phyloP scores from a whole-genome alignment of 2,329 filamentous ascomycete genomes.

The Xylaria sp. region DNA sequence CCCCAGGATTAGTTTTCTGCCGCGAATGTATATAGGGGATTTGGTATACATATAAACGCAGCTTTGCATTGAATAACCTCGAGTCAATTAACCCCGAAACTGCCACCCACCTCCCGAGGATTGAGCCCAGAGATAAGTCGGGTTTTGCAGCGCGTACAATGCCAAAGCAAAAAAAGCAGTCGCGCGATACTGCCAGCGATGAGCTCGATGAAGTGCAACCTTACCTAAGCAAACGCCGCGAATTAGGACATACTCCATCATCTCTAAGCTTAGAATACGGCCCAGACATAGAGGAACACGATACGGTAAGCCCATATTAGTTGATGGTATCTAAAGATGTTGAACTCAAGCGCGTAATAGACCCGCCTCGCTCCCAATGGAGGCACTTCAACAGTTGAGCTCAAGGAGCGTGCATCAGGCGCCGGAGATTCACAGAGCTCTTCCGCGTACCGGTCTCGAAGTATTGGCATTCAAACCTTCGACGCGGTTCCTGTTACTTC shows the following conservation, averaged over 20 bases:
- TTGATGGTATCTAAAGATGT: background rate
- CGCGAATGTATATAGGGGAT: background rate
- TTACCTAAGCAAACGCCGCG: too few relatives aligned
- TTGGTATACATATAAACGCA: too few relatives aligned
- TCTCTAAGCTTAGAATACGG: background rate
- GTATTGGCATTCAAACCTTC: background rate
- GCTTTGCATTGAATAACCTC: too few relatives aligned
- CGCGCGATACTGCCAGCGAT: background rate
- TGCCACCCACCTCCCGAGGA: background rate
- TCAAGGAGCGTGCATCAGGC: background rate
- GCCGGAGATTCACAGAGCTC: background rate
- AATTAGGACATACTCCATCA: background rate
- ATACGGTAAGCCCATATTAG: background rate
- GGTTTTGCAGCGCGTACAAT: background rate
- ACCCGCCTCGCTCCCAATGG: background rate
- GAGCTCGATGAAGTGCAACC: too few relatives aligned
- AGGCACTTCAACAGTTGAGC: background rate
- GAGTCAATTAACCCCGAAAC: too few relatives aligned
- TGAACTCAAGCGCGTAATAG: background rate
- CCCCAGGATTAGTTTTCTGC: background rate
- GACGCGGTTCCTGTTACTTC: background rate
- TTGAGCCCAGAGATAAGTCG: background rate
- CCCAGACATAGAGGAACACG: background rate
- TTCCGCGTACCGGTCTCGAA: background rate
- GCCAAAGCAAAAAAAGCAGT: background rate